Base-by-base conservation (phyloP, 768 basidiomycete species). In the Podaxis sp. region DNA sequence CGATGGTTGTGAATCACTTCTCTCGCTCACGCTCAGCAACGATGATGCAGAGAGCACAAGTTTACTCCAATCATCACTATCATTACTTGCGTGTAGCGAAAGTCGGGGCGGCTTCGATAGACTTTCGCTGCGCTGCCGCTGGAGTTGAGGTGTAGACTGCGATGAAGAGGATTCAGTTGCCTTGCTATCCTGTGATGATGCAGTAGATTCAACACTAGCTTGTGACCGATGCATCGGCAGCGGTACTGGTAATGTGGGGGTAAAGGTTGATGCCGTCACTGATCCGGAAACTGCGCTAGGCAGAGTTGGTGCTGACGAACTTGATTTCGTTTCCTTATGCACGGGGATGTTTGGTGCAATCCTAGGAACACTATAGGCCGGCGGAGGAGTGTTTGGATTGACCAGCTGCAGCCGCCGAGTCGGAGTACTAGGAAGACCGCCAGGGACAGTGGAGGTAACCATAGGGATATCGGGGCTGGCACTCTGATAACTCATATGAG, bases 91-190 rank as follows among this genome's bases (percentile, higher is more conserved):
- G 37, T 61, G 60, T 33, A 61, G 74, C 4, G 85, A 87, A 33
- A 88, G 67, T 13, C 87, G 80, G 11, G 87, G 87, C 0, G 87
- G 82, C 28, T 15, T n/a, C 24, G 60, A 54, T 2, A 54, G 41
- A 33, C 41, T 44, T 15, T 17, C 40, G 8, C 20, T 46, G 30
- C 12, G 52, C 17, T 37, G 36, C 24, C 48, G 30, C 33, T 51
- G 58, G 5, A 38, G 36, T 20, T 59, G 74, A 74, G 55, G 63
- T 41, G 52, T 57, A 63, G 62, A 63, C 20, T 50, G 62, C 20
- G 62, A 41, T n/a, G 51, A 54, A 50, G 55, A 46, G 26, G 30
- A 26, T 8, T 24, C 37, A 13, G 55, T 48, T n/a, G 50, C 49
- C 30, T 22, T 22, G 41, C 28, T 51, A 10, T 24, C 56, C 48